Evolutionary conservation across 352 stramenopile genomes (phyloP), one percentile per base, ranked within the genome.

Genomic region (Pythium brachiatum): DNA sequence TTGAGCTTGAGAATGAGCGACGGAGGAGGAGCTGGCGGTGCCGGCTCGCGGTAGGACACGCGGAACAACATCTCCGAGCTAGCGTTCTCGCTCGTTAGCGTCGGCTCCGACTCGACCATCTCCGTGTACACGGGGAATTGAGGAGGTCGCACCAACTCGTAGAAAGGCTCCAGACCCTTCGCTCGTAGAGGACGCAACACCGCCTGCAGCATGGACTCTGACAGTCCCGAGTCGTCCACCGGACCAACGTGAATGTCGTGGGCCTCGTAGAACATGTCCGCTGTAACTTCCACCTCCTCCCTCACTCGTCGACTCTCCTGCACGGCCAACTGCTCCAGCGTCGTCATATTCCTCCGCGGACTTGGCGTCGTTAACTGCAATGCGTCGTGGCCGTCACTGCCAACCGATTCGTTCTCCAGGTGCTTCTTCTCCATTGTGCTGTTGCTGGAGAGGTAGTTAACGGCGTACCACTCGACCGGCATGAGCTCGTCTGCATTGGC

Each of bases 401-500:
- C 59, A 32, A 36, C 53, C 27, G 65, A 59, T 0, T 52, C 29
- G 13, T 20, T 25, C 26, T 71, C 57, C 6, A 43, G 34, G 20
- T 32, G 64, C 6, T 73, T 74, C 57, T 89, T 88, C 34, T 85
- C 83, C 8, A 15, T 44, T 25, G 90, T 75, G n/a, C 75, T 89
- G 15, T 81, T 64, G 1, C 56, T 64, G 26, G 93, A 76, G 0
- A 95, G 74, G 38, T 81, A 92, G 53, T 90, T 86, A 20, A 95
- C 86, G 1, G 86, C 83, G 46, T 92, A 93, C 86, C 86, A 95
- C 67, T 95, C 86, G 41, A 95, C 81, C 18, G 83, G 84, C 20
- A 75, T 90, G 13, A 95, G 64, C 25, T 95, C 86, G 62, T 95
- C 86, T 9, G 83, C 89, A 62, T 91, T 93, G 12, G 84, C 81